phyloP scores from a whole-genome alignment of 2,329 filamentous ascomycete species.

The Talaromyces verruculosus region DNA sequence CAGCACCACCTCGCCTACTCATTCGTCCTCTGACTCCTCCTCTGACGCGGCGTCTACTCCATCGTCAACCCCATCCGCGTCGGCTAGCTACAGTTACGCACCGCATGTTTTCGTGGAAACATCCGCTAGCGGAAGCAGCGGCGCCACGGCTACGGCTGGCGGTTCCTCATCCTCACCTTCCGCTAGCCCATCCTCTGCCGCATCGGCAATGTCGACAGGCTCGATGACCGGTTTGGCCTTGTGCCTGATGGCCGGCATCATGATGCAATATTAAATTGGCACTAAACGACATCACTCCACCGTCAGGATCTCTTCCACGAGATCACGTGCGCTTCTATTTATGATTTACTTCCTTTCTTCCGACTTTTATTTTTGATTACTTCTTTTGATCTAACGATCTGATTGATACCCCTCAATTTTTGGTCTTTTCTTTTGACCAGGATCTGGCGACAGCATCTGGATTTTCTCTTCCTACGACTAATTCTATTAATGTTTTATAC shows the following conservation, averaged over 20 bases:
- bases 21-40: slow-evolving; percentile 17
- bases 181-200: slow-evolving; percentile 14
- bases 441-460: slow-evolving; percentile 18
- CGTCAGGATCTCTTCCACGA: slow-evolving; percentile 19
- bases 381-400: slow-evolving; percentile 23
- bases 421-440: slow-evolving; percentile 13
- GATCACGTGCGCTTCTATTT: slow-evolving; percentile 18
- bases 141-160: slow-evolving; percentile 5
- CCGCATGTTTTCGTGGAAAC: slow-evolving; percentile 32
- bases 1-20: not conserved
- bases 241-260: slow-evolving; percentile 20
- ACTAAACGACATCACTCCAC: not conserved
- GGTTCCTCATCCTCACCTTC: slow-evolving; percentile 9
- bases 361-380: slow-evolving; percentile 14
- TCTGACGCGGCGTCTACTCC: slow-evolving; percentile 16
- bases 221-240: slow-evolving; percentile 18
- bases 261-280: slow-evolving; percentile 18
- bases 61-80: slow-evolving; percentile 20
- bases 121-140: not conserved
- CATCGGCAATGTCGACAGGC: slow-evolving; percentile 18
- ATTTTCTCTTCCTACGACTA: slow-evolving; percentile 2
- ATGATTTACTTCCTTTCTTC: slow-evolving; percentile 10
- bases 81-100: slow-evolving; percentile 32
- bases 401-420: slow-evolving; percentile 23
- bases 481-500: slow-evolving; percentile 15